Evolutionary conservation across 495 filamentous ascomycete genomes (phyloP).

Genomic region (Parachaetomium inaequale): DNA sequence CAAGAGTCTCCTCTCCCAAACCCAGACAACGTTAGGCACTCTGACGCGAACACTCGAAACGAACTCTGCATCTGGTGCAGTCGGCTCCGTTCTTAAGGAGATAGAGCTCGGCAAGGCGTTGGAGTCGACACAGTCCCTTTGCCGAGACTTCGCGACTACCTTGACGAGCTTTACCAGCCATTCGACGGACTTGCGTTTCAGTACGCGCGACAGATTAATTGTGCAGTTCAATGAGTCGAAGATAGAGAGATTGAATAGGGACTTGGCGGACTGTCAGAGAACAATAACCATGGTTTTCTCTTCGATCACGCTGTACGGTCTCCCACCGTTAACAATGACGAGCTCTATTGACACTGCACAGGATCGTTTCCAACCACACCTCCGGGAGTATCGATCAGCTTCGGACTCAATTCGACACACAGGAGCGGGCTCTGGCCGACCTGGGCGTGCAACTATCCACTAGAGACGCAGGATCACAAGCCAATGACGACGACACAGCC

Average conservation of each 20-base stretch:
- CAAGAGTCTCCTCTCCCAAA: conserved; percentile 12
- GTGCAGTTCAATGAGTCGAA: conserved; percentile 7
- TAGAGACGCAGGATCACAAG: conserved; percentile 9
- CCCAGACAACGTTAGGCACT: conserved; percentile 7
- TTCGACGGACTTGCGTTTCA: conserved; percentile 12
- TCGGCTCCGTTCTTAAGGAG: conserved; percentile 8
- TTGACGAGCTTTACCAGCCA: conserved; percentile 6
- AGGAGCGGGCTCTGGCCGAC: conserved; percentile 12
- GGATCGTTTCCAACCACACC: conserved; percentile 6
- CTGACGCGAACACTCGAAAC: conserved; percentile 8
- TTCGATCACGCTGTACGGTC: conserved; percentile 11
- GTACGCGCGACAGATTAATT: conserved; percentile 6
- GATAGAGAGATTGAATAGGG: conserved; percentile 7
- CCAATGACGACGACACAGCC: conserved; percentile 1
- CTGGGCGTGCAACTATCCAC: conserved; percentile 5
- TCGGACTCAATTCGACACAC: conserved; percentile 11
- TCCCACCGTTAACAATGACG: not conserved
- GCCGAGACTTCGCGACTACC: not conserved
- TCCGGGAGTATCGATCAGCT: conserved; percentile 15
- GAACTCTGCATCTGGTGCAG: not conserved
- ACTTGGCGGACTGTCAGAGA: conserved; percentile 13
- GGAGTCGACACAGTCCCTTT: conserved; percentile 7
- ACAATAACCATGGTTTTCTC: conserved; percentile 13
- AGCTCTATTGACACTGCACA: conserved; percentile 8
- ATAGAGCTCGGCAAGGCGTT: conserved; percentile 3